Evolutionary conservation across 495 filamentous ascomycete species (phyloP), one percentile per base, ranked within the genome.

Genomic region (Penicillium lividum): DNA sequence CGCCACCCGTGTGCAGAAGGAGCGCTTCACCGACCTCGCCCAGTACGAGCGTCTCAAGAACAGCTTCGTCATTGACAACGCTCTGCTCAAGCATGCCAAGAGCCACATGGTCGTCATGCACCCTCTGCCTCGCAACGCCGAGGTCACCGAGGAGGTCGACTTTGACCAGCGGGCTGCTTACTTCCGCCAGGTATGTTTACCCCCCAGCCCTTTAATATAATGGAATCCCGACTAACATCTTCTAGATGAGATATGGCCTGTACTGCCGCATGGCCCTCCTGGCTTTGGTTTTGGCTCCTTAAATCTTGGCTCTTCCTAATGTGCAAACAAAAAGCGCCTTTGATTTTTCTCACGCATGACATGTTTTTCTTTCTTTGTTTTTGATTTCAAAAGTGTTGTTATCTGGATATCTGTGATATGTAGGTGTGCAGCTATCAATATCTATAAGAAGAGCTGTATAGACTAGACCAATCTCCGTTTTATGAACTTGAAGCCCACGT

Each of bases 191-290:
- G 94, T 97, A 77, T 80, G 88, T 83, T 66, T 28, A 4, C 9
- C 36, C n/a, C 38, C 48, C 31, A 9, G 45, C 30, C 52, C 57
- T 29, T 15, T 47, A 6, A 31, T 15, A 30, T 7, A 40, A 45
- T 57, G 50, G 51, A 38, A 4, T 16, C 42, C 13, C 25, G n/a
- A 60, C 71, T 76, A 70, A 79, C 77, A 79, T 66, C 38, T 30
- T 40, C 54, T 68, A 98, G 95, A 98, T 98, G 94, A 84, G 87
- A 74, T 97, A 98, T 77, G 94, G 94, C 58, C 85, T 98, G 54
- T 98, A 97, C 81, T 94, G 90, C 74, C 88, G 94, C 60, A 98
- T 98, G 93, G 94, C 94, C 52, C 77, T 98, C 76, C 80, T 98
- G 68, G 94, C 94, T 56, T 75, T 98, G 71, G 88, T 98, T 68